Base-by-base conservation (phyloP, 1,284 basidiomycete species). In the Trametes pubescens region DNA sequence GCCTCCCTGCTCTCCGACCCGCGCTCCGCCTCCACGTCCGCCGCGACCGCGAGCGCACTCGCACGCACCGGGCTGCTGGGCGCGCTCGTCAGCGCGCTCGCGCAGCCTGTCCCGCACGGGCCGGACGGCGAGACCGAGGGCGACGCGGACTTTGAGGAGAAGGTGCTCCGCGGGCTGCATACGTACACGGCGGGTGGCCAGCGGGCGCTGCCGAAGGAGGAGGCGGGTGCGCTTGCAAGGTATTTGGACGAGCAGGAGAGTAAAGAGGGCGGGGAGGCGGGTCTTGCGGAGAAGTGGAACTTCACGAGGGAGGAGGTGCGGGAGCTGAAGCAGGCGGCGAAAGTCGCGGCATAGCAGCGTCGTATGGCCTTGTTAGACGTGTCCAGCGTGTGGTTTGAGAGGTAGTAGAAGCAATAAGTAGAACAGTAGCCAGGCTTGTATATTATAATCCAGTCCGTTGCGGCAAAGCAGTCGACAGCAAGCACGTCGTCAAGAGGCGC, bases 71-170 rank as follows among this genome's bases (percentile, higher is more conserved):
- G 79, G 6, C 72, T 93, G 21, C 68, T 84, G 44, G 65, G 76
- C 26, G 70, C 74, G 70, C 69, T 86, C 16, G 72, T 86, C 46
- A 72, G 75, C 40, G 78, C 79, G 4, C 73, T 92, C 10, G 80
- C 81, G 8, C 73, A 79, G 32, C 84, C 91, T 57, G 69, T 87
- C 40, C 90, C 90, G 2, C 82, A 86, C 57, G 92, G 91, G 0
- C 80, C 81, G 3, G 88, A 93, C 67, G 94, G 91, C 7, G 91
- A 93, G 69, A 75, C 78, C 35, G 86, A 86, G 24, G 80, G 80
- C 8, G 96, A 98, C 75, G 72, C 79, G 4, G 93, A 96, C 71
- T 93, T 91, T 64, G 88, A 91, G 73, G 95, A 96, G 77, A 95
- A 95, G 74, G 81, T 90, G 0, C 73, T 92, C 18, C 83, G 89